A percentile compares a stretch with the other conserved stretches of the same genome.
phyloP scores from a whole-genome alignment of 208 protist genomes.

The Tritrichomonas foetus region DNA sequence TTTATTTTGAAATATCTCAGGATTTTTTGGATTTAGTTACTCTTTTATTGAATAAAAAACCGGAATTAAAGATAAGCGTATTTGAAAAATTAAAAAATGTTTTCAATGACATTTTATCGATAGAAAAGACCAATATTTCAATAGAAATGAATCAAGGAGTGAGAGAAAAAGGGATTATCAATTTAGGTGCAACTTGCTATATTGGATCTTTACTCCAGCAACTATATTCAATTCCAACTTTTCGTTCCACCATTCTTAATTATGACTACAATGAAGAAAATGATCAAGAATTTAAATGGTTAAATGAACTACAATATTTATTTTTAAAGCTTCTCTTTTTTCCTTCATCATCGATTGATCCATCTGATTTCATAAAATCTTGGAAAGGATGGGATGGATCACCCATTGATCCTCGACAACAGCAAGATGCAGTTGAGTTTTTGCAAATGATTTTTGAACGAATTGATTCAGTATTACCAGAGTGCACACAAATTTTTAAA shows the following conservation, averaged over 20 bases:
- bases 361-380: background rate
- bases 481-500: background rate
- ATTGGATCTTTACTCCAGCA: background rate
- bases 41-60: background rate
- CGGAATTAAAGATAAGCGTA: background rate
- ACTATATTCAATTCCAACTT: background rate
- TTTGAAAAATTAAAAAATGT: background rate
- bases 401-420: background rate
- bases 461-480: background rate
- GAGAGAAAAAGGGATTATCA: background rate
- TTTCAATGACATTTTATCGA: background rate
- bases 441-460: background rate
- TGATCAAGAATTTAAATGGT: background rate
- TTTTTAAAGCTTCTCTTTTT: background rate
- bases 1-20: background rate
- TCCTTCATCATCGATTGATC: background rate
- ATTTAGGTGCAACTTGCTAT: background rate
- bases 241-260: background rate
- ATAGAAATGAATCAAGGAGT: background rate
- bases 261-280: background rate
- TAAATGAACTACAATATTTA: background rate
- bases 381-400: background rate
- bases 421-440: background rate
- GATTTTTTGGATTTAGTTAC: background rate
- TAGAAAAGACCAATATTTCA: background rate